A percentile compares a stretch with the other conserved stretches of the same genome.
Evolutionary conservation across 768 basidiomycete genomes (phyloP).

Genomic region (Hericium coralloides): DNA sequence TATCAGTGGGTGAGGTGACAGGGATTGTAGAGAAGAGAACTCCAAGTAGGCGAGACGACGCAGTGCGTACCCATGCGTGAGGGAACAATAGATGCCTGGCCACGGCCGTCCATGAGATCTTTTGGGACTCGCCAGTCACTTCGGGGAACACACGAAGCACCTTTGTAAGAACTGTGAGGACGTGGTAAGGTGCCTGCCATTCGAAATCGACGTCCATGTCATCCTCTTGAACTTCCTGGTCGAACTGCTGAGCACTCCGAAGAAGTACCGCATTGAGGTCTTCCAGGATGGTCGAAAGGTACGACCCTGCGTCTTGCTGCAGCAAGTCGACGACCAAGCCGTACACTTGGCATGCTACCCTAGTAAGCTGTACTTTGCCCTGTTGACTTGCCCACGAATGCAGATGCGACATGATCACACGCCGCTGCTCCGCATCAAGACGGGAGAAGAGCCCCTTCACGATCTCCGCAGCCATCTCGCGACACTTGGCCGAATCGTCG

Average conservation of each 20-base stretch:
- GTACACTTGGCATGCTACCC: conserved; percentile 76
- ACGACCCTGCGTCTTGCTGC: conserved; percentile 35
- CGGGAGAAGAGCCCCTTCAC: conserved; percentile 69
- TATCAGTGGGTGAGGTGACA: conserved; percentile 24
- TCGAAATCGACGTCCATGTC: conserved; percentile 51
- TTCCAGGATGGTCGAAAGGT: conserved; percentile 41
- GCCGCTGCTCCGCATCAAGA: conserved; percentile 50
- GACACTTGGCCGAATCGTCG: conserved; percentile 83
- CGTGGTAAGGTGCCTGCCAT: conserved; percentile 82
- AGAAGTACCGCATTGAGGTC: conserved; percentile 45
- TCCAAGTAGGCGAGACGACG: conserved; percentile 70
- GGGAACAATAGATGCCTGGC: conserved; percentile 71
- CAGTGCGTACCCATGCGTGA: conserved; percentile 89
- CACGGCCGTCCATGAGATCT: conserved; percentile 56
- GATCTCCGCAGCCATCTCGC: conserved; percentile 80
- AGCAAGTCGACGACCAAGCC: conserved; percentile 72
- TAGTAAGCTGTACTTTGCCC: conserved; percentile 49
- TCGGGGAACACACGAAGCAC: conserved; percentile 49
- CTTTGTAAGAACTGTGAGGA: conserved; percentile 58
- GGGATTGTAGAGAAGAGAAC: conserved; percentile 51
- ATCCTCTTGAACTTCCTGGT: conserved; percentile 33
- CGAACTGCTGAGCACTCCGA: conserved; percentile 33
- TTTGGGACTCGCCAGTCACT: conserved; percentile 32
- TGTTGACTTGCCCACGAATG: conserved; percentile 70
- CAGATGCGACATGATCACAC: conserved; percentile 56